Percentiles rank a stretch among this genome's conserved stretches.
Evolutionary conservation across 2,329 filamentous ascomycete species (phyloP).

Genomic region (Hymenoscyphus fructigenus): DNA sequence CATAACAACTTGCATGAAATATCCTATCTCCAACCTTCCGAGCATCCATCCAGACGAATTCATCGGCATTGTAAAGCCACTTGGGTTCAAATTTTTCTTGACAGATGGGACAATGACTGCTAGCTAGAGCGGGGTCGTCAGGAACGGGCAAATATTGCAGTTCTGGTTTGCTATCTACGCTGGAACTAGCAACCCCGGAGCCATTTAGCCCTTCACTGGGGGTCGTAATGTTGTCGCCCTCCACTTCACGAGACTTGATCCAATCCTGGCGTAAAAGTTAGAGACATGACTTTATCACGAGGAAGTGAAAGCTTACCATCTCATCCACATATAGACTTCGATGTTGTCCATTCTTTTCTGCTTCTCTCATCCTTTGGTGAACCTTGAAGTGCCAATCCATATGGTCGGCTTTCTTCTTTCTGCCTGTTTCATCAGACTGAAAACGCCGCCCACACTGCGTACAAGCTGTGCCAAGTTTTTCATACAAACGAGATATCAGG

Average conservation of each 20-base stretch:
- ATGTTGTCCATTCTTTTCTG: constrained; percentile 81
- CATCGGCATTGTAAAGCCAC: constrained; percentile 89
- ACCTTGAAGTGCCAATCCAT: constrained; percentile 99
- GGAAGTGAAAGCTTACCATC: constrained; percentile 54
- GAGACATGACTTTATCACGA: not conserved
- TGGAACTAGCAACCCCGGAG: constrained; percentile 42
- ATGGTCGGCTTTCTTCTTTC: constrained; percentile 82
- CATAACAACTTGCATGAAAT: constrained; percentile 87
- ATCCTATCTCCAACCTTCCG: constrained; percentile 74
- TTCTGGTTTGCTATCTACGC: constrained; percentile 47
- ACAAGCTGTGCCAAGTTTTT: constrained; percentile 81
- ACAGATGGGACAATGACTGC: constrained; percentile 86
- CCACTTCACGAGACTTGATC: constrained; percentile 79
- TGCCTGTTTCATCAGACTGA: constrained; percentile 71
- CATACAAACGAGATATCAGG: constrained; percentile 73
- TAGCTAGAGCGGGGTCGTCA: constrained; percentile 70
- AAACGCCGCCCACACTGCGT: constrained; percentile 91
- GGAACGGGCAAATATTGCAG: constrained; percentile 79
- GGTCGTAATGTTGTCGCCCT: constrained; percentile 59
- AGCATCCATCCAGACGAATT: constrained; percentile 96
- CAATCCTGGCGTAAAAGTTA: constrained; percentile 65
- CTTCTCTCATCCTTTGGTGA: constrained; percentile 83
- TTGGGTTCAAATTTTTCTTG: constrained; percentile 92
- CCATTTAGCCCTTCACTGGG: constrained; percentile 42
- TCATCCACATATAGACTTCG: constrained; percentile 95